Percentiles rank a stretch among this genome's conserved stretches.
Evolutionary conservation across 371 early-diverging fungal genomes (phyloP).

Genomic region (Cokeromyces recurvatus): DNA sequence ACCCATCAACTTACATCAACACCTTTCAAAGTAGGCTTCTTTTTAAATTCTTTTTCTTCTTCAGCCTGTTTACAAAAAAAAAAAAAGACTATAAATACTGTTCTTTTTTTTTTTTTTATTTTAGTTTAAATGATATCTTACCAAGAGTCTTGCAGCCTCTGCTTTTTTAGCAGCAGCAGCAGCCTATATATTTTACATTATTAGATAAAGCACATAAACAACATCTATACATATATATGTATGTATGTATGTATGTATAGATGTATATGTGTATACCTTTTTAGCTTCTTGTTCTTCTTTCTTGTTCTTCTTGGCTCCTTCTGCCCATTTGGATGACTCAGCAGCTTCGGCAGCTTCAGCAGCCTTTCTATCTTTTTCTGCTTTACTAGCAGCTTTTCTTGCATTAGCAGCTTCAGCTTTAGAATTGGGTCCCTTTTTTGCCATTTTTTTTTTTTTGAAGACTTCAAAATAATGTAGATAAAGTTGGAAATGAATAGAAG

Average conservation of each 20-base stretch:
- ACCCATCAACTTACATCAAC: slow-evolving; percentile 18
- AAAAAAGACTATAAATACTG: neutral
- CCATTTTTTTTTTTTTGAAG: slow-evolving; percentile 23
- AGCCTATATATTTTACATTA: slow-evolving; percentile 28
- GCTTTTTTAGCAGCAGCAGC: slow-evolving; percentile 37
- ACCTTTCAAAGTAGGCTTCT: slow-evolving; percentile 29
- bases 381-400: slow-evolving; percentile 64
- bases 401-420: slow-evolving; percentile 66
- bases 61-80: slow-evolving; percentile 30
- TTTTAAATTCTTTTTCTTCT: slow-evolving; percentile 37
- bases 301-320: slow-evolving; percentile 70
- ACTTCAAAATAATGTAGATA: too few relatives aligned
- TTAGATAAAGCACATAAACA: neutral
- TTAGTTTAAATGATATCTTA: too few relatives aligned
- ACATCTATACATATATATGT: neutral
- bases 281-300: slow-evolving; percentile 66
- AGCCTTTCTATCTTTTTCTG: slow-evolving; percentile 55
- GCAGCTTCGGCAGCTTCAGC: slow-evolving; percentile 49
- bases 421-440: slow-evolving; percentile 37
- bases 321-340: slow-evolving; percentile 62
- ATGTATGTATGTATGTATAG: neutral
- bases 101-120: too few relatives aligned
- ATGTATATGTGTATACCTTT: too few relatives aligned
- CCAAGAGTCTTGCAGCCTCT: slow-evolving; percentile 31
- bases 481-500: too few relatives aligned